Base-by-base conservation (phyloP, 2,329 filamentous ascomycete genomes). In the Zymoseptoria tritici region DNA sequence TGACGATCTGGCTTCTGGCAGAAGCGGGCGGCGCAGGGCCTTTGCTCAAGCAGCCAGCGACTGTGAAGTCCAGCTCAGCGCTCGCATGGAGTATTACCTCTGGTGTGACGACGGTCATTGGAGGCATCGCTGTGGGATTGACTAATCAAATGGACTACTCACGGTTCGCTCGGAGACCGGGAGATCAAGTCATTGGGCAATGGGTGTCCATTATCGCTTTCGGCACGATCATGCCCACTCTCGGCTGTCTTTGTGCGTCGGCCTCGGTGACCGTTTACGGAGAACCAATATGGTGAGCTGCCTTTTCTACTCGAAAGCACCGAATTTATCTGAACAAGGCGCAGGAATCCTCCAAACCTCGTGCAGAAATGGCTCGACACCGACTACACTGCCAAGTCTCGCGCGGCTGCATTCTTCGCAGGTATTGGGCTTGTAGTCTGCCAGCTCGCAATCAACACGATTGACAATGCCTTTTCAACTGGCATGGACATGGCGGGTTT, bases 1-100 rank as follows among this genome's bases (percentile, higher is more conserved):
- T 79, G 60, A 75, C 85, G 9, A 81, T 84, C 52, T 88, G 85
- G 84, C 81, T 81, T 3, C 79, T 87, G 60, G 78, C 80, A 2
- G 75, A 77, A 4, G 81, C 82, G 55, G 80, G 81, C 3, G 80
- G 81, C 20, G 80, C 80, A n/a, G 71, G 71, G 5, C 70, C 68
- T n/a, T 64, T 72, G 2, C 60, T 73, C n/a, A 65, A 62, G 5
- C 62, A 64, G 42, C 67, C 67, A 13, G 67, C 67, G 0, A 68
- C 60, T 59, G 67, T 59, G 4, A 52, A 61, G 53, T 54, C 75
- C 66, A 53, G 75, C 76, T 58, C 76, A 71, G 8, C 78, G 73
- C 69, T 77, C 1, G 63, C 77, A 73, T 69, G 74, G 77, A 60
- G 71, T 71, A 51, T 73, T 66, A 57, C 71, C 67, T 63, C 77